Base-by-base conservation (phyloP, 2,329 filamentous ascomycete genomes). In the Phialophora verrucosa region DNA sequence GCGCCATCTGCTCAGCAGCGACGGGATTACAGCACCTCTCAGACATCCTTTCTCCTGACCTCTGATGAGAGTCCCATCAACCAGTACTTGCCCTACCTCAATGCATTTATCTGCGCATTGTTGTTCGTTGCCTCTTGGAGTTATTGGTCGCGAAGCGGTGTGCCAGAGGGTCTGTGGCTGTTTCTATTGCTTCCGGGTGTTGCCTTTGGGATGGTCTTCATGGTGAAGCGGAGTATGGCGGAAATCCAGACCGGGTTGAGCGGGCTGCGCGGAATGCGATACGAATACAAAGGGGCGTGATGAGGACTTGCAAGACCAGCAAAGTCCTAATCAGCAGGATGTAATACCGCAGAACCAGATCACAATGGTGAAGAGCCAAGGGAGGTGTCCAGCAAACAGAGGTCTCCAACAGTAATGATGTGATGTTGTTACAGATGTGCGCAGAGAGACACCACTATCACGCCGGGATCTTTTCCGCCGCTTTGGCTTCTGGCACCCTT, bases 231-330 rank as follows among this genome's bases (percentile, higher is more conserved):
- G 58, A 70, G 62, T 51, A 74, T 74, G 47, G 56, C 50, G 17
- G 72, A 73, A 27, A 64, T 72, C 35, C 61, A 71, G 44, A 57
- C 42, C 25, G 71, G 67, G 6, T 44, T 73, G 59, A 23, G 42
- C 25, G 68, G 70, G 53, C 62, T 74, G 59, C 64, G 67, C 20
- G 67, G 66, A 14, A 54, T 73, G 69, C 70, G 65, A 57, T 73
- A 73, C 57, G 66, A 68, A 8, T 73, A 71, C 38, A 74, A 72
- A 63, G 72, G 72, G 3, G 72, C 72, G 25, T 73, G 65, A 71
- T 27, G 14, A 23, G 49, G 49, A 23, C 20, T 25, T 53, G 11
- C 20, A 23, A 25, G 20, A 27, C 32, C 31, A n/a, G 14, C 17
- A n/a, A 3, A 8, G 17, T 17, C 38, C 17, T 17, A 2, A n/a